Base-by-base conservation (phyloP, 345 rosid species). In the Brassica cretica region DNA sequence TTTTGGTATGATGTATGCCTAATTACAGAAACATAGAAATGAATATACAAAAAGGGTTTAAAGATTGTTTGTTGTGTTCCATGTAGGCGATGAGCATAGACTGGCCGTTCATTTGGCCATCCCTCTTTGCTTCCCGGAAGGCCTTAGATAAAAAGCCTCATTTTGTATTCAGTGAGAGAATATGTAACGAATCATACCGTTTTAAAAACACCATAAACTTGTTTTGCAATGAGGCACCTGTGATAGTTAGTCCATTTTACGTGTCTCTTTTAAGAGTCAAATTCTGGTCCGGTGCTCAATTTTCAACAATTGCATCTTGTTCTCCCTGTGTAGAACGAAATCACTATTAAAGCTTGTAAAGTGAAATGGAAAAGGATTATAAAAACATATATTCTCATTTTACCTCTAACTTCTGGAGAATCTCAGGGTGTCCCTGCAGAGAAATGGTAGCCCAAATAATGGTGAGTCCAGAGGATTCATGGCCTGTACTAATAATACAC, bases 391-490 rank as follows among this genome's bases (percentile, higher is more conserved):
- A 5, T 30, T 18, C 44, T 27, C 25, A 19, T 24, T 33, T 15
- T 8, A 90, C 94, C 93, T 84, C 89, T 25, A 96, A 94, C 76
- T 85, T 89, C 33, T 80, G 71, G 3, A 89, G 83, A 71, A 85
- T 66, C 68, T 92, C 81, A 1, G 93, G 90, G 65, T 94, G 88
- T 35, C 87, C 78, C 62, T 93, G 96, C 12, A 93, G 87, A 53
- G 84, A 85, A 80, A 93, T 63, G 30, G 93, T 81, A 2, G 96
- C 87, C 96, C 97, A 90, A 90, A 92, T 93, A 2, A 81, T 88
- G 74, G 87, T 85, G 68, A 90, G 97, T 19, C 88, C 97, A 1
- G 94, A 91, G 67, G 97, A 94, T 83, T 94, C 97, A 65, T 94
- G 94, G 64, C 94, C 93, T 0, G 94, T 96, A 82, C 89, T 90